Evolutionary conservation across 2,329 filamentous ascomycete species (phyloP).

Genomic region (Fusarium citri): DNA sequence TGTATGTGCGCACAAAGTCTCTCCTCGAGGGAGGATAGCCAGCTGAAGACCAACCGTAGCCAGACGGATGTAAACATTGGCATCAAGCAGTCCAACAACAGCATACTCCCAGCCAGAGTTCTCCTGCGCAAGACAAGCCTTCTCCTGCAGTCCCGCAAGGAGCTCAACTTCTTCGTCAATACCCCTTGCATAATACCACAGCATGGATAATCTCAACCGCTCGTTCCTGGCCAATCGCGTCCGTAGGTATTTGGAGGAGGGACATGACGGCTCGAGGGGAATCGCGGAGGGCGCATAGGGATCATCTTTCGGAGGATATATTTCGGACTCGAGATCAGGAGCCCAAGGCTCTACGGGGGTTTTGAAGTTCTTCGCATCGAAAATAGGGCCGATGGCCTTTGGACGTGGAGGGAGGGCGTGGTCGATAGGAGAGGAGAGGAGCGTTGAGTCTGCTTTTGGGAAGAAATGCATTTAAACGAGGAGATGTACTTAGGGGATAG

Average conservation of each 20-base stretch:
- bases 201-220: conserved; percentile 49
- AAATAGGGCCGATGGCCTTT: conserved; percentile 34
- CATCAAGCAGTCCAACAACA: conserved; percentile 57
- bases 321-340: conserved; percentile 2
- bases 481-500: neutral
- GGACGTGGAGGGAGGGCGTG: conserved; percentile 26
- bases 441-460: conserved; percentile 43
- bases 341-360: conserved; percentile 32
- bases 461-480: conserved; percentile 40
- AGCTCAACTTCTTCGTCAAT: conserved; percentile 55
- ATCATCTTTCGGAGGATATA: conserved; percentile 13
- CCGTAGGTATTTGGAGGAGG: conserved; percentile 38
- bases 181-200: conserved; percentile 59
- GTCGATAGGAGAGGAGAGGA: conserved; percentile 40
- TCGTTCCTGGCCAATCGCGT: conserved; percentile 46
- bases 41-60: conserved; percentile 56
- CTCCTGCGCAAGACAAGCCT: conserved; percentile 55
- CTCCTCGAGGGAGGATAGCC: conserved; percentile 57
- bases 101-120: conserved; percentile 59
- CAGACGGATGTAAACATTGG: conserved; percentile 57
- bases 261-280: conserved; percentile 12
- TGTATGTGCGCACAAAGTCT: conserved; percentile 59
- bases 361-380: conserved; percentile 27
- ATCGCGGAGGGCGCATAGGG: conserved; percentile 22
- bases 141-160: conserved; percentile 56